Percentiles rank a stretch among this genome's conserved stretches.
Conservation (phyloP, 768 basidiomycete genomes). For the Pisolithus sp. region DNA sequence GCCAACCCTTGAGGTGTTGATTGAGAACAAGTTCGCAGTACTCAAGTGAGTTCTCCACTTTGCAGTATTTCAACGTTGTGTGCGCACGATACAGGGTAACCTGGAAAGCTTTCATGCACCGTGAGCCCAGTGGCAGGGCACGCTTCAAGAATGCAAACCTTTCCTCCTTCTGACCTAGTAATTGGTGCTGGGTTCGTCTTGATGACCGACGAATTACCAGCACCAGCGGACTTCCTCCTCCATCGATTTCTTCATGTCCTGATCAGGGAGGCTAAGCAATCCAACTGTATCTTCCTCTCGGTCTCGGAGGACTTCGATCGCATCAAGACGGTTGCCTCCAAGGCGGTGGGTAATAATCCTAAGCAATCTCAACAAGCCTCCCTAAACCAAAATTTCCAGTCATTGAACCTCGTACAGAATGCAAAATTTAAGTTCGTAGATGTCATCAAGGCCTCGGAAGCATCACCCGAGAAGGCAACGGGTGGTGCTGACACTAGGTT, state of each 20-base stretch:
- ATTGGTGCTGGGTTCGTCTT: slow-evolving; percentile 49
- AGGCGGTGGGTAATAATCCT: slow-evolving; percentile 45
- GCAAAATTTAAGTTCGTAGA: slow-evolving; percentile 51
- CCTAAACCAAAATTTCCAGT: slow-evolving; percentile 19
- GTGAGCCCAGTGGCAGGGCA: neutral
- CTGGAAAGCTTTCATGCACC: neutral
- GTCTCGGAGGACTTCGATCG: slow-evolving; percentile 48
- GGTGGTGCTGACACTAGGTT: slow-evolving; percentile 15
- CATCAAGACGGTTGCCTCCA: slow-evolving; percentile 60
- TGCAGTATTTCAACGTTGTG: too few relatives aligned
- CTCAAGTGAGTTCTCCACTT: too few relatives aligned
- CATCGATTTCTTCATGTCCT: slow-evolving; percentile 47
- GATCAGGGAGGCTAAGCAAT: slow-evolving; percentile 37
- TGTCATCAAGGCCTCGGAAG: slow-evolving; percentile 33
- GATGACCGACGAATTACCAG: slow-evolving; percentile 62
- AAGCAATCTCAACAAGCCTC: neutral
- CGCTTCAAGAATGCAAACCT: slow-evolving; percentile 30
- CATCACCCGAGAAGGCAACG: neutral
- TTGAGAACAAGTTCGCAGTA: too few relatives aligned
- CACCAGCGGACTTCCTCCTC: slow-evolving; percentile 70
- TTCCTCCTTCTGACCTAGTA: slow-evolving; percentile 47
- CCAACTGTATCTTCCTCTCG: slow-evolving; percentile 48
- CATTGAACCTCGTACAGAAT: slow-evolving; percentile 29
- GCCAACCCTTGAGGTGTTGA: too few relatives aligned
- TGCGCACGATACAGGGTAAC: too few relatives aligned